Percentiles rank a stretch among this genome's conserved stretches.
Conservation (phyloP, 73 alveolate genomes). For the Breviolum minutum region DNA sequence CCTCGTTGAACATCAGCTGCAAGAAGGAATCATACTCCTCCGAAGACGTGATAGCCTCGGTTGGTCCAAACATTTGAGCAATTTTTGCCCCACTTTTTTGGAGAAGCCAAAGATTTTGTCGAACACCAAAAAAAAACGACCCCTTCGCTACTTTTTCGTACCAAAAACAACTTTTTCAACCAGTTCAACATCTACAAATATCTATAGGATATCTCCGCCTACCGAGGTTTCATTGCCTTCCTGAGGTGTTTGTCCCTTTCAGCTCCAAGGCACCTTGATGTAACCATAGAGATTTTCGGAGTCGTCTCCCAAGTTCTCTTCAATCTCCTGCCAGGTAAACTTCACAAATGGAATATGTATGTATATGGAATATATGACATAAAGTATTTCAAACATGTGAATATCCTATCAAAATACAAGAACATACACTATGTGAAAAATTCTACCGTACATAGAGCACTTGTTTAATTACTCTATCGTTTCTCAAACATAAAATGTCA, state of each 20-base stretch:
- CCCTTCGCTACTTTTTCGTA: no score
- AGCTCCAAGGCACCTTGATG: constrained; percentile 1
- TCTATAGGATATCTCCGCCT: neutral
- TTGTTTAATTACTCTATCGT: no score
- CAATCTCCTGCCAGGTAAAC: constrained; percentile 19
- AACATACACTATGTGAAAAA: no score
- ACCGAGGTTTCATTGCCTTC: neutral
- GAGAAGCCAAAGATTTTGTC: neutral
- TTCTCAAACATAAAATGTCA: no score
- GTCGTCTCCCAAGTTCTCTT: constrained; percentile 66
- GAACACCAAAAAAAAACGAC: neutral
- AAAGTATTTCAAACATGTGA: neutral
- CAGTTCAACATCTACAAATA: neutral
- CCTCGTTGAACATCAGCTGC: constrained; percentile 73
- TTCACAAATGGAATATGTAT: neutral
- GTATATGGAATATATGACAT: neutral
- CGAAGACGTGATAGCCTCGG: constrained; percentile 58
- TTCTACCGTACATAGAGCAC: no score
- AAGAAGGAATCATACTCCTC: constrained; percentile 53
- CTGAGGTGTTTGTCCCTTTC: neutral
- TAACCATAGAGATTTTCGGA: constrained; percentile 62
- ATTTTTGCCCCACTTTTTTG: no score
- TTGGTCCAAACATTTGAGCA: no score
- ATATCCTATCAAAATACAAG: neutral
- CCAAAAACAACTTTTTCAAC: neutral